Evolutionary conservation across 805 yeast species (phyloP).

Genomic region (Yamadazyma akitaensis): DNA sequence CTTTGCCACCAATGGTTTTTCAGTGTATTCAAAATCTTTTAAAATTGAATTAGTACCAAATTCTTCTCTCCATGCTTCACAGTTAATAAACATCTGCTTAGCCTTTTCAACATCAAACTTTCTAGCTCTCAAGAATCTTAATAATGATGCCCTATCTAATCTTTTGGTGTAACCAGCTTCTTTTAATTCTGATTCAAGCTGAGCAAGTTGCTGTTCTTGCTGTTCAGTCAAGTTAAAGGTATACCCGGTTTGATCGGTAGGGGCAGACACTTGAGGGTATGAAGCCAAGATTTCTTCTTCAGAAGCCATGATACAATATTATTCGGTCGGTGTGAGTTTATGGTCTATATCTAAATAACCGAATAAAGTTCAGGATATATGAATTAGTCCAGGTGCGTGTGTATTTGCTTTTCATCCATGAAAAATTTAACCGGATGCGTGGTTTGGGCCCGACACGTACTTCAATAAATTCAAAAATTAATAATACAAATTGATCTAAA

Average conservation of each 20-base stretch:
- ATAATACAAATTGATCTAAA: not conserved
- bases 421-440: not conserved
- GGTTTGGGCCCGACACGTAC: not conserved
- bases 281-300: conserved; percentile 47
- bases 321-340: not conserved
- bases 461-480: no score
- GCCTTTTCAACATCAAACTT: conserved; percentile 84
- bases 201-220: conserved; percentile 58
- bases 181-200: conserved; percentile 54
- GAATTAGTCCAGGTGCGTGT: not conserved
- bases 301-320: conserved; percentile 11
- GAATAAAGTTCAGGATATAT: not conserved
- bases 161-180: conserved; percentile 72
- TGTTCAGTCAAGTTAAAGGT: conserved; percentile 75
- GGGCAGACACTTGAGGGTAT: conserved; percentile 70
- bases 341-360: not conserved
- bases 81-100: conserved; percentile 73
- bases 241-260: conserved; percentile 64
- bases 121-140: conserved; percentile 90
- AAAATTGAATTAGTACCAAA: conserved; percentile 85
- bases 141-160: conserved; percentile 79
- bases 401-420: not conserved
- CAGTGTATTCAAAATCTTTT: conserved; percentile 86
- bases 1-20: conserved; percentile 84
- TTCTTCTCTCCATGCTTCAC: conserved; percentile 90